Base-by-base conservation (phyloP, 1,284 basidiomycete genomes). In the Apiotrichum brassicae region DNA sequence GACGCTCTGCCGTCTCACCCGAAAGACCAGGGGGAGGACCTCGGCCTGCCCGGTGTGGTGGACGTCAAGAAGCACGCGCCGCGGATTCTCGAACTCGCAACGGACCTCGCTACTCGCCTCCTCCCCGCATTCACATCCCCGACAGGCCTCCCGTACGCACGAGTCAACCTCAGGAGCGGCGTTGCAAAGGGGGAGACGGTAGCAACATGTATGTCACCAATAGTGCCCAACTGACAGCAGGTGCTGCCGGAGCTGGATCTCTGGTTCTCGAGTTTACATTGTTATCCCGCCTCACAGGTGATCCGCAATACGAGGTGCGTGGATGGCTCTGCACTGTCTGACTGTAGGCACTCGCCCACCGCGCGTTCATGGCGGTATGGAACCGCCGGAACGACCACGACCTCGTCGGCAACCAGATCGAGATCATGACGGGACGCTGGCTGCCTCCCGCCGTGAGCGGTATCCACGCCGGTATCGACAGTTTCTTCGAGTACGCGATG, bases 201-300 rank as follows among this genome's bases (percentile, higher is more conserved):
- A 19, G 70, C 71, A 48, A 74, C 72, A 2, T 74, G 72, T 63
- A 47, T 59, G 66, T 54, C 16, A 30, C 28, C 28, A 8, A 30
- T 30, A 30, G n/a, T n/a, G n/a, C n/a, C n/a, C n/a, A n/a, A n/a
- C 60, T 78, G 24, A 85, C 88, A 63, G 85, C 85, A 88, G 88
- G 87, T 69, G 84, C 87, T 33, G 90, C 92, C 38, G 92, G 90
- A 34, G 93, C 91, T 20, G 90, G 90, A 6, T 91, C 89, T 38
- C 75, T 97, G 41, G 83, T 95, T 38, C 76, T 97, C 22, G 92
- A 97, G 69, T 95, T 95, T 67, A 87, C 84, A n/a, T 85, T 87
- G 7, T 75, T 97, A 19, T 89, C 87, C 60, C 82, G 91, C 24
- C 77, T 97, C 30, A 92, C 90, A 16, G 86, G 86, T 9, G 89